Evolutionary conservation across 176 grass and related monocot genomes (phyloP).

Genomic region (Aechmea fasciata): DNA sequence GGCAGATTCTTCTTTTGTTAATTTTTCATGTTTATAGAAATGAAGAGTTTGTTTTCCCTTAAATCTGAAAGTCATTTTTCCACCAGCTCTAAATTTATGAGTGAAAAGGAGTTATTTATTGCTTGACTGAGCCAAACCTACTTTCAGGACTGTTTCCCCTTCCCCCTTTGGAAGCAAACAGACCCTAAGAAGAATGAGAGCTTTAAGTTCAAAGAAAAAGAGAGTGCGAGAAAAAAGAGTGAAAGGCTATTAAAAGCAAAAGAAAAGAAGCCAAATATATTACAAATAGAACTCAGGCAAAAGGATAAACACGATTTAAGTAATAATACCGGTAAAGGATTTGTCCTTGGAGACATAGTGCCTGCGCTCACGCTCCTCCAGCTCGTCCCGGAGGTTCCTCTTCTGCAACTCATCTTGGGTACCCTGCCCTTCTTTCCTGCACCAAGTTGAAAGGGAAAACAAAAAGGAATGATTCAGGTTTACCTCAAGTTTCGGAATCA

Average conservation of each 20-base stretch:
- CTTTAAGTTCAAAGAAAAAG: no score
- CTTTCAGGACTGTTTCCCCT: no score
- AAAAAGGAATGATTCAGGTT: not conserved
- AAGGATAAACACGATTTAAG: not conserved
- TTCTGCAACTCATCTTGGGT: slow-evolving; percentile 92
- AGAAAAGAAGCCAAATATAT: slow-evolving; percentile 2
- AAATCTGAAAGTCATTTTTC: not conserved
- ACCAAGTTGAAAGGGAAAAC: slow-evolving; percentile 5
- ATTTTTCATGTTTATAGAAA: not conserved
- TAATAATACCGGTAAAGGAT: slow-evolving; percentile 52
- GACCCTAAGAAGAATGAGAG: no score
- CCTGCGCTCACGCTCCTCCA: slow-evolving; percentile 84
- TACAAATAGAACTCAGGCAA: not conserved
- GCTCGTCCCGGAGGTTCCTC: slow-evolving; percentile 81
- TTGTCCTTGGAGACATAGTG: slow-evolving; percentile 94
- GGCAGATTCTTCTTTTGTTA: not conserved
- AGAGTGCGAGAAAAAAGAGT: no score
- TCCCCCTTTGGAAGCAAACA: no score
- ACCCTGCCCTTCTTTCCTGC: slow-evolving; percentile 89
- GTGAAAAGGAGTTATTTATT: not conserved
- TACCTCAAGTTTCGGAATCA: not conserved
- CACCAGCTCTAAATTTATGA: not conserved
- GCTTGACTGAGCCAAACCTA: not conserved
- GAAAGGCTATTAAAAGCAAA: no score
- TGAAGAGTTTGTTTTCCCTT: not conserved